Evolutionary conservation across 1,139 yeast genomes (phyloP).

Genomic region (Saccharomyces uvarum): DNA sequence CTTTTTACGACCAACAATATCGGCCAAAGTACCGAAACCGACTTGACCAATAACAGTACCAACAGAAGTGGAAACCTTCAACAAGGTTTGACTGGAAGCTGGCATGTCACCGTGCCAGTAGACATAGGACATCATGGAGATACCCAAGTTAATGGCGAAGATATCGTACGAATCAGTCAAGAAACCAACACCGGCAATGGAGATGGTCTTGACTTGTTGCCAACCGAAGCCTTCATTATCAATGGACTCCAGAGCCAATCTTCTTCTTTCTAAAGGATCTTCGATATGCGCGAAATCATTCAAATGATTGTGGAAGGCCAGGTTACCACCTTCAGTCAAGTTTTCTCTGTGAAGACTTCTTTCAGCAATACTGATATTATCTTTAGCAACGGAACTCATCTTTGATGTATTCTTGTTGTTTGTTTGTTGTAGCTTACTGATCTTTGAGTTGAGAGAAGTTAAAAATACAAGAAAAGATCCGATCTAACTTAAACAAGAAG

Average conservation of each 20-base stretch:
- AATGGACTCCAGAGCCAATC: constrained; percentile 80
- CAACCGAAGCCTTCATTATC: constrained; percentile 80
- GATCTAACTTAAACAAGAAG: not conserved
- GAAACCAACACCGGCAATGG: constrained; percentile 93
- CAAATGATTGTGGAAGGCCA: constrained; percentile 81
- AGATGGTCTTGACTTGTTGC: constrained; percentile 80
- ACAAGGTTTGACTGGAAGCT: constrained; percentile 58
- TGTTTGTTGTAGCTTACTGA: not conserved
- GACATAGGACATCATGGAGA: constrained; percentile 66
- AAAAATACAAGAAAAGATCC: not conserved
- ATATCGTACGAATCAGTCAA: constrained; percentile 88
- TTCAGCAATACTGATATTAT: not conserved
- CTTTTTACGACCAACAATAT: constrained; percentile 77
- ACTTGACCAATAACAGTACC: constrained; percentile 93
- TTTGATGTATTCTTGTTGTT: constrained; percentile 1
- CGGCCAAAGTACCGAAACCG: constrained; percentile 80
- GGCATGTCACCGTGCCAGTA: constrained; percentile 64
- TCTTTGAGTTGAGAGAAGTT: not conserved
- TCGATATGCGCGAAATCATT: constrained; percentile 78
- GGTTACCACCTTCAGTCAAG: constrained; percentile 67
- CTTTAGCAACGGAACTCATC: not conserved
- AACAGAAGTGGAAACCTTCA: constrained; percentile 83
- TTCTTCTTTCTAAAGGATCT: constrained; percentile 84
- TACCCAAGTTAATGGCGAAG: constrained; percentile 77
- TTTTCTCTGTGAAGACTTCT: constrained; percentile 8